phyloP scores from a whole-genome alignment of 495 filamentous ascomycete genomes.

The Daldinia caldariorum region DNA sequence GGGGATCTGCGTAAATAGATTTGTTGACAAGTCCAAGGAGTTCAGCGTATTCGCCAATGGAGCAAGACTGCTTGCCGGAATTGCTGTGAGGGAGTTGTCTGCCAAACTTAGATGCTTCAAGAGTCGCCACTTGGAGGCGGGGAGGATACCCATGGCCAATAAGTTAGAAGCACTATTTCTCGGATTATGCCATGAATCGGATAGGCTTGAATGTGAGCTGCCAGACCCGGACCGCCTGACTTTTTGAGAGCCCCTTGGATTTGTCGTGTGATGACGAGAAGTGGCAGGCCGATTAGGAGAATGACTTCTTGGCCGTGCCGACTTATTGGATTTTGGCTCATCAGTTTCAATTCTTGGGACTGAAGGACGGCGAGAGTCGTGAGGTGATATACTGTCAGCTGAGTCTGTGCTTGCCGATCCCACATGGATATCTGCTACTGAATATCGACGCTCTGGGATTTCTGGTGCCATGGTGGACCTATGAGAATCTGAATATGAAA shows the following conservation, averaged over 20 bases:
- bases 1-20: slow-evolving; percentile 89
- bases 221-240: slow-evolving; percentile 87
- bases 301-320: slow-evolving; percentile 70
- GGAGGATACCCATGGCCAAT: slow-evolving; percentile 69
- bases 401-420: slow-evolving; percentile 58
- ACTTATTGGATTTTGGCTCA: slow-evolving; percentile 52
- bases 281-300: slow-evolving; percentile 81
- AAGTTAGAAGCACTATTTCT: slow-evolving; percentile 79
- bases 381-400: slow-evolving; percentile 46
- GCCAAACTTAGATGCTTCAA: slow-evolving; percentile 89
- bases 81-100: slow-evolving; percentile 86
- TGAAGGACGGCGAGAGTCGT: slow-evolving; percentile 54
- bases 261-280: slow-evolving; percentile 72
- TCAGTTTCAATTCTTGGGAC: slow-evolving; percentile 53
- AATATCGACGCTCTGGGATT: slow-evolving; percentile 67
- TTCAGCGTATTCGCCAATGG: slow-evolving; percentile 87
- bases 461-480: slow-evolving; percentile 69
- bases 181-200: slow-evolving; percentile 69
- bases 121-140: slow-evolving; percentile 91
- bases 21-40: slow-evolving; percentile 90
- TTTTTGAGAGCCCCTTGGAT: slow-evolving; percentile 71
- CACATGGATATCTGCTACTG: slow-evolving; percentile 55
- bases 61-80: slow-evolving; percentile 75
- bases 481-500: slow-evolving; percentile 65
- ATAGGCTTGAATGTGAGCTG: slow-evolving; percentile 89